Evolutionary conservation across 768 basidiomycete species (phyloP), one percentile per base, ranked within the genome.

Genomic region (Leccinum incarnatum): DNA sequence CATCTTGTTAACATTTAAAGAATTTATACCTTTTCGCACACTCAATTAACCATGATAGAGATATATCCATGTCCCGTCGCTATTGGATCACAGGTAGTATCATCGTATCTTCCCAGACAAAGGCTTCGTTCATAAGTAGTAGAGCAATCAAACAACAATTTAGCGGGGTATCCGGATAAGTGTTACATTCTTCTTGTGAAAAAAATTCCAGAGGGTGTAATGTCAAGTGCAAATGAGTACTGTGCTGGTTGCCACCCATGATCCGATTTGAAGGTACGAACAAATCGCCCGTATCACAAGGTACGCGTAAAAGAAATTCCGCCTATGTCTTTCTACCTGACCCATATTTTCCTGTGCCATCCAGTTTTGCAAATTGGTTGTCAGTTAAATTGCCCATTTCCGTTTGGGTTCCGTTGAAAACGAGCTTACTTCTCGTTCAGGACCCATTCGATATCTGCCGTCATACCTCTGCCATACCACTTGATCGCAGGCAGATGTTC

Each of bases 341-440:
- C 32, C 32, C 12, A 11, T 14, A 34, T 5, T 34, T 34, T 34
- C 12, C 32, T 34, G 32, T 14, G 12, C 5, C 32, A 34, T 14
- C 12, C 14, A 14, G 32, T 34, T 34, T 34, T 34, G 32, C 32
- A 34, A 34, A 34, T 34, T 14, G 32, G 32, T 34, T 34, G 32
- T 54, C 34, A 57, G 55, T 32, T 12, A 14, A 14, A 21, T 55
- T 46, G 19, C 23, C 19, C 23, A 29, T 10, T 29, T 29, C 29
- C 9, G 29, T 29, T 29, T 29, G 29, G 25, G 12, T 40, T 6
- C 34, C 25, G 27, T 48, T 17, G 34, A 17, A 27, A 49, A 25
- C 23, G 37, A 30, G 58, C 15, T 53, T 34, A 80, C 81, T 76
- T 79, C 63, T 84, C 83, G 50, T 83, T 83, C 53, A 76, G 75